A percentile compares a stretch with the other conserved stretches of the same genome.
Conservation (phyloP, 805 yeast genomes). For the Brettanomyces nanus region DNA sequence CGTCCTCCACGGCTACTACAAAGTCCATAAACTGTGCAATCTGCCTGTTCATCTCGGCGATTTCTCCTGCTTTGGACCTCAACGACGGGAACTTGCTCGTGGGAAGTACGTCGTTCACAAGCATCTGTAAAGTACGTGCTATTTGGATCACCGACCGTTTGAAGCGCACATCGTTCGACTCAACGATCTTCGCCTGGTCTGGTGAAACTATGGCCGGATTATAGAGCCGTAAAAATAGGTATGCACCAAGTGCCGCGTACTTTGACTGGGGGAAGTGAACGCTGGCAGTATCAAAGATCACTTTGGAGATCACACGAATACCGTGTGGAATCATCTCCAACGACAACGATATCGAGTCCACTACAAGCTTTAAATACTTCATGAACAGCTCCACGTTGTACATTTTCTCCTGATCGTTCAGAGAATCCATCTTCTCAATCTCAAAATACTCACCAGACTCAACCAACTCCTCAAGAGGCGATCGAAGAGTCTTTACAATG, state of each 20-base stretch:
- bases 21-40: constrained; percentile 34
- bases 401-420: constrained; percentile 29
- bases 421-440: constrained; percentile 26
- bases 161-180: constrained; percentile 11
- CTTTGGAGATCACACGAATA: constrained; percentile 60
- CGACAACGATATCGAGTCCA: constrained; percentile 52
- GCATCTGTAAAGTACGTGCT: constrained; percentile 77
- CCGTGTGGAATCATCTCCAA: constrained; percentile 58
- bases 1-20: constrained; percentile 15
- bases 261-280: constrained; percentile 61
- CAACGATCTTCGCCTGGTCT: constrained; percentile 37
- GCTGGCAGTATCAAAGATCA: constrained; percentile 49
- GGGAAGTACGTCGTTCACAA: constrained; percentile 74
- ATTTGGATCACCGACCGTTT: constrained; percentile 66
- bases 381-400: constrained; percentile 42
- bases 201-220: constrained; percentile 92
- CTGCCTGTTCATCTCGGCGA: constrained; percentile 30
- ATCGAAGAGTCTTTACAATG: constrained; percentile 42
- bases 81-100: constrained; percentile 56
- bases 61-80: constrained; percentile 30
- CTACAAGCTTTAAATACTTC: constrained; percentile 45
- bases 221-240: constrained; percentile 68
- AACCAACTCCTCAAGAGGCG: constrained; percentile 47
- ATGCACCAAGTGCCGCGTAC: constrained; percentile 74
- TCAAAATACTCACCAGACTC: constrained; percentile 48